Percentiles rank a stretch among this genome's conserved stretches.
Conservation (phyloP, 2,329 filamentous ascomycete species). For the Claviceps fusiformis region DNA sequence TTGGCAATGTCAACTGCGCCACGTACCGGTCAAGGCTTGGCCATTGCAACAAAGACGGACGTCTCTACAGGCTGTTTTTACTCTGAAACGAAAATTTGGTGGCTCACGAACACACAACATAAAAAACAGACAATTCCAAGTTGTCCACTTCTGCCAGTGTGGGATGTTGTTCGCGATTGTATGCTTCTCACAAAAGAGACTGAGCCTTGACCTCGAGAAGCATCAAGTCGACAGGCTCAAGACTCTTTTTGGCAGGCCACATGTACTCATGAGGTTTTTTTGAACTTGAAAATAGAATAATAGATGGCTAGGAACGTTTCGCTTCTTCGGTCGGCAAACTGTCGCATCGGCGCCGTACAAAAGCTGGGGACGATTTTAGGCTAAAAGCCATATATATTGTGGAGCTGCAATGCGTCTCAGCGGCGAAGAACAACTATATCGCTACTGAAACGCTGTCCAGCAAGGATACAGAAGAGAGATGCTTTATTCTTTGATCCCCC, state of each 20-base stretch:
- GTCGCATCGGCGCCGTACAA: too few species aligned
- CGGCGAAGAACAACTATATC: neutral
- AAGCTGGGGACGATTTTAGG: neutral
- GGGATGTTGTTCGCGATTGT: slow-evolving; percentile 37
- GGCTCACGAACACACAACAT: slow-evolving; percentile 54
- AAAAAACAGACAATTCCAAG: slow-evolving; percentile 13
- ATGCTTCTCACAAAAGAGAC: slow-evolving; percentile 27
- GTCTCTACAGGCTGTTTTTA: neutral
- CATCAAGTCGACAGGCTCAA: slow-evolving; percentile 29
- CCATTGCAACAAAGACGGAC: neutral
- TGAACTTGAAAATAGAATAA: too few species aligned
- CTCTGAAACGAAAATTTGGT: slow-evolving; percentile 13
- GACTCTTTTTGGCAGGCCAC: too few species aligned
- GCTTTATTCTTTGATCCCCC: neutral
- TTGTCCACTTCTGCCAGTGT: too few species aligned
- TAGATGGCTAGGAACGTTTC: too few species aligned
- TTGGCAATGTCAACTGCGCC: too few species aligned
- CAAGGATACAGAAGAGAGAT: too few species aligned
- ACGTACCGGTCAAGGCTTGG: too few species aligned
- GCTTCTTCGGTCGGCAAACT: neutral
- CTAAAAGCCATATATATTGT: slow-evolving; percentile 10
- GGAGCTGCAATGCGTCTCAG: neutral
- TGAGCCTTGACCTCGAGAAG: neutral
- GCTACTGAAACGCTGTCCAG: neutral
- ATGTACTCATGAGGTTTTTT: too few species aligned